Base-by-base conservation (phyloP, 2,329 filamentous ascomycete species). In the Tolypocladium pustulatum region DNA sequence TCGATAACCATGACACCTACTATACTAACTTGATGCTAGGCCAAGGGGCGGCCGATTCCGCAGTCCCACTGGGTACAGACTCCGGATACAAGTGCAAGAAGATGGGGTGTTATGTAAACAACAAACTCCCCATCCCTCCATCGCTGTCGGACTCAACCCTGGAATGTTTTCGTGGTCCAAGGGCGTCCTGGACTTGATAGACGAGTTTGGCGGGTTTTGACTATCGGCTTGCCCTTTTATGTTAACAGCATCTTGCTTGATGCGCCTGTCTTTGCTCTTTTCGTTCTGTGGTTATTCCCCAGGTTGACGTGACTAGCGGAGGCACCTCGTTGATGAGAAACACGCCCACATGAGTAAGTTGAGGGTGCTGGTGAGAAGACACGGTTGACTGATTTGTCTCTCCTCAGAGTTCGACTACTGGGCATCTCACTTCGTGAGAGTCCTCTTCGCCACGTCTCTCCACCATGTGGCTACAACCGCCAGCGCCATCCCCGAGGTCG, bases 401-500 rank as follows among this genome's bases (percentile, higher is more conserved):
- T 12, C 8, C 30, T 4, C 30, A 52, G 49, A 34, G 30, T 3
- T 20, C 2, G 30, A n/a, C 17, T n/a, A 22, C 17, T 20, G 37
- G 13, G 20, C 46, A 6, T n/a, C n/a, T 15, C 54, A 2, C 2
- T 22, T 58, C 2, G 17, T 34, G 2, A 53, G 55, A 25, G 20
- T 57, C 5, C 51, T 63, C 27, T 37, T 62, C 32, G 57, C 58
- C 6, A 30, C 37, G 15, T 52, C 40, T 10, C 32, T 58, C 27
- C 43, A 57, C 49, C 51, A 58, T 58, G 58, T 30, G 51, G 40
- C 43, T 49, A 53, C 57, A 10, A 55, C 59, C 22, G 63, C 64
- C 7, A 55, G 54, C 22, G 58, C 56, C 51, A 54, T 64, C 6
- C 63, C 64, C 12, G 63, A 65, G 56, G 34, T 64, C 57, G 56